Percentiles rank a stretch among this genome's conserved stretches.
Evolutionary conservation across 805 yeast species (phyloP).

Genomic region (Alloascoidea hylecoeti): DNA sequence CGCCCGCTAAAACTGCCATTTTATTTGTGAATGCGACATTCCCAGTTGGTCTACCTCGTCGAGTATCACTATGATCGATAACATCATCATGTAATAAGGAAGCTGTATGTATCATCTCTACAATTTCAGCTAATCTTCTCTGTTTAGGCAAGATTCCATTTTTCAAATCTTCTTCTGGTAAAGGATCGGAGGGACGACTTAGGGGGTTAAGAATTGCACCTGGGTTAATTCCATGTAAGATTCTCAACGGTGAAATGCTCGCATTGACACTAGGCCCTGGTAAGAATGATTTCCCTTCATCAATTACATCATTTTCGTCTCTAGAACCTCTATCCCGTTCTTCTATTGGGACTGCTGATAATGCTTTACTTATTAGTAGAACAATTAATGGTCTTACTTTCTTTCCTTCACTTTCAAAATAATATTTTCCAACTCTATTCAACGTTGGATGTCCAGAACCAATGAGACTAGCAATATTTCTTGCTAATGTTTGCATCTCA

Average conservation of each 20-base stretch:
- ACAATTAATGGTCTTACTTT: constrained; percentile 89
- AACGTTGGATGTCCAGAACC: constrained; percentile 93
- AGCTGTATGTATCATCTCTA: constrained; percentile 97
- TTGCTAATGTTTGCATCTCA: constrained; percentile 84
- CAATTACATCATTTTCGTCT: constrained; percentile 19
- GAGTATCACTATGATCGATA: constrained; percentile 75
- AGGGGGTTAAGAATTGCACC: constrained; percentile 64
- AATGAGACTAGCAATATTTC: constrained; percentile 70
- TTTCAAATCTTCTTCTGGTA: constrained; percentile 44
- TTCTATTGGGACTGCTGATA: constrained; percentile 56
- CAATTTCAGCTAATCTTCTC: constrained; percentile 90
- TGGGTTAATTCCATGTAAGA: constrained; percentile 89
- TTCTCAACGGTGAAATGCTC: constrained; percentile 61
- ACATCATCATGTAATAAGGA: constrained; percentile 93
- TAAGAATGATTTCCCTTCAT: neutral
- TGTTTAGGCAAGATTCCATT: constrained; percentile 89
- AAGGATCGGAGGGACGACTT: constrained; percentile 60
- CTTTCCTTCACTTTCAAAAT: constrained; percentile 93
- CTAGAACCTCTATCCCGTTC: constrained; percentile 55
- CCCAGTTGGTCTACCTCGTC: constrained; percentile 86
- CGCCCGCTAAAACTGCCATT: constrained; percentile 97
- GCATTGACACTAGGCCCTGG: constrained; percentile 17
- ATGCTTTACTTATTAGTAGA: constrained; percentile 66
- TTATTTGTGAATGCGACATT: constrained; percentile 91
- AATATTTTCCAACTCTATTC: constrained; percentile 85